Percentiles rank a stretch among this genome's conserved stretches.
These are phyloP conservation scores for Rhizopogon roseolus DNA, from an alignment of 768 basidiomycete genomes.

Conservation along the genomic window DNA sequence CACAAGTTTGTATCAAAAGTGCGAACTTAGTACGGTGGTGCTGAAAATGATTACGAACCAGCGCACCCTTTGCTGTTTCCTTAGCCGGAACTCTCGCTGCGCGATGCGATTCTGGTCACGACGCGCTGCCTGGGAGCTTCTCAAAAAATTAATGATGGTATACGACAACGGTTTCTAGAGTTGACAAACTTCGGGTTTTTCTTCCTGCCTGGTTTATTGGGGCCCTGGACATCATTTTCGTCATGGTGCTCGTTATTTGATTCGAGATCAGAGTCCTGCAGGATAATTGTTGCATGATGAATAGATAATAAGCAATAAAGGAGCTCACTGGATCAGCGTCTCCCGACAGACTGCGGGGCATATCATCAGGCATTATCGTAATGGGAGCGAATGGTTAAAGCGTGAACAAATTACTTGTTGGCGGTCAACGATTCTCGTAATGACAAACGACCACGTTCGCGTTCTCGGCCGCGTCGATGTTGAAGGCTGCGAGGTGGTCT, in stretches of 20 bases:
- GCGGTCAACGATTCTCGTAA: neutral
- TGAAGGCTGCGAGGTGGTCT: neutral
- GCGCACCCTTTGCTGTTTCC: slow-evolving; percentile 83
- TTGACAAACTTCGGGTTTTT: slow-evolving; percentile 79
- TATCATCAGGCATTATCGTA: slow-evolving; percentile 44
- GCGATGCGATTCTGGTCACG: slow-evolving; percentile 91
- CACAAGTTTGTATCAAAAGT: neutral
- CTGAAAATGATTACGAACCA: neutral
- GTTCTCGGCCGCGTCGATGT: slow-evolving; percentile 3
- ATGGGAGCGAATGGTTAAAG: slow-evolving; percentile 33
- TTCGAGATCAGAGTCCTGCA: slow-evolving; percentile 65
- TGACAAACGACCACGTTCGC: neutral
- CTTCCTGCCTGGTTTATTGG: slow-evolving; percentile 62
- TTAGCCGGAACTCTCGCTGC: slow-evolving; percentile 86
- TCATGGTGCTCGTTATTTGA: slow-evolving; percentile 32
- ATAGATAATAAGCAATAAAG: slow-evolving; percentile 8
- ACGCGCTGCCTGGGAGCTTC: slow-evolving; percentile 81
- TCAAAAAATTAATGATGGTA: slow-evolving; percentile 1
- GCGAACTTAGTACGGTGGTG: slow-evolving; percentile 1
- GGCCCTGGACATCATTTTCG: slow-evolving; percentile 14
- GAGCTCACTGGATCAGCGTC: slow-evolving; percentile 46
- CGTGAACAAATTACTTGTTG: neutral
- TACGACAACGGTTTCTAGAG: slow-evolving; percentile 3
- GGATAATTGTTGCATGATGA: slow-evolving; percentile 1
- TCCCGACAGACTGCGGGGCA: slow-evolving; percentile 57